These are phyloP conservation scores for Cryptococcus sp. DNA, from an alignment of 1,284 basidiomycete species.

Conservation along the genomic window DNA sequence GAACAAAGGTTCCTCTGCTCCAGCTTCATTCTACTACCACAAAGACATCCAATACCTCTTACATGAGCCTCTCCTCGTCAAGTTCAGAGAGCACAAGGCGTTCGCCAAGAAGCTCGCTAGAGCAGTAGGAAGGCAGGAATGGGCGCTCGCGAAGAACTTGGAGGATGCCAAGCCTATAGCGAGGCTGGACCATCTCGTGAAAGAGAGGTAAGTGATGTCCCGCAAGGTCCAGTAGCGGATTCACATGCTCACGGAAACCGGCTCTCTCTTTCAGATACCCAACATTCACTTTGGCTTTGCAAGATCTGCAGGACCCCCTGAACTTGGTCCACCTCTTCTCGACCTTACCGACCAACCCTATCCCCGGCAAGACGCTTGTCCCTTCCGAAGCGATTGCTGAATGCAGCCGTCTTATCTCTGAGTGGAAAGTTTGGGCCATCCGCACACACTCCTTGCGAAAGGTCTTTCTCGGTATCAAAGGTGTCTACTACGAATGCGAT, in stretches of 20 bases:
- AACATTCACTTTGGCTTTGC: constrained; percentile 91
- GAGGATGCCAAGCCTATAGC: constrained; percentile 91
- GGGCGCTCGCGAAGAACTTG: constrained; percentile 90
- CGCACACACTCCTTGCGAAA: constrained; percentile 83
- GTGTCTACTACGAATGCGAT: constrained; percentile 97
- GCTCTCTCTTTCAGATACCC: constrained; percentile 72
- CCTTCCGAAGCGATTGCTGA: constrained; percentile 84
- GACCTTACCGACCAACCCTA: constrained; percentile 76
- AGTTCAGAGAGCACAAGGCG: constrained; percentile 94
- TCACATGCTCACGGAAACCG: background rate
- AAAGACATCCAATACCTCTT: constrained; percentile 98
- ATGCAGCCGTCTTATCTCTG: constrained; percentile 82
- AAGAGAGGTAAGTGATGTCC: constrained; percentile 71
- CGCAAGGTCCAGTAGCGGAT: background rate
- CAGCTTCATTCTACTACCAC: constrained; percentile 96
- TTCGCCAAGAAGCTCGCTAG: constrained; percentile 97
- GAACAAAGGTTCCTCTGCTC: constrained; percentile 96
- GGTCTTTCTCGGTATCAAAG: constrained; percentile 96
- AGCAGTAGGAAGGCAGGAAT: constrained; percentile 91
- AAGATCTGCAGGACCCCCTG: constrained; percentile 96
- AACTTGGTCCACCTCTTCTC: constrained; percentile 94
- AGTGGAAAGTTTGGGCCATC: constrained; percentile 87
- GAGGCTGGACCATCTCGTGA: constrained; percentile 92
- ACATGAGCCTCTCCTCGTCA: constrained; percentile 95
- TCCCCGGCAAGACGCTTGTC: constrained; percentile 63